Percentiles rank a stretch among this genome's conserved stretches.
Evolutionary conservation across 2,329 filamentous ascomycete genomes (phyloP).

Genomic region (Diplodia corticola): DNA sequence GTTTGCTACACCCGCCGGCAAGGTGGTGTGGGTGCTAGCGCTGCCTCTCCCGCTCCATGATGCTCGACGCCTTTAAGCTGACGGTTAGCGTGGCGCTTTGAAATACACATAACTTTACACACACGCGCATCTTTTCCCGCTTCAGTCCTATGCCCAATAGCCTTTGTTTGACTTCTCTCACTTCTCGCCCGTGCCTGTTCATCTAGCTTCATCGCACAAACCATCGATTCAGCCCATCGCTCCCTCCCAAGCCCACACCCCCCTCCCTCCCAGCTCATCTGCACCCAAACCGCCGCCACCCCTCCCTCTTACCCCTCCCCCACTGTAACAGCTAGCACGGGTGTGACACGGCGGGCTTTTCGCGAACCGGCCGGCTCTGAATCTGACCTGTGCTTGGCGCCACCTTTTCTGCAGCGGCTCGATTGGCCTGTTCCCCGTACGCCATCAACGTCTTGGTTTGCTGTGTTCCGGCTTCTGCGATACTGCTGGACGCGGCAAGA

Average conservation of each 20-base stretch:
- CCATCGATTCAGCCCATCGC: conserved; percentile 6
- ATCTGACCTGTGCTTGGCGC: not conserved
- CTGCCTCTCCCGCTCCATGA: not conserved
- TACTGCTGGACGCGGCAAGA: not conserved
- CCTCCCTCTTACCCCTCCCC: conserved; percentile 10
- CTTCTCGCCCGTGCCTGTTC: not conserved
- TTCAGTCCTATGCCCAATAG: not conserved
- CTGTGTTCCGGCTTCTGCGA: not conserved
- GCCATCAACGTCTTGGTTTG: not conserved
- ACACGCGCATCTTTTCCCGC: conserved; percentile 3
- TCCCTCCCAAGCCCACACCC: conserved; percentile 5
- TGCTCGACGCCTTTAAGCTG: conserved; percentile 5
- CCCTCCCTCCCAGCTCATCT: conserved; percentile 14
- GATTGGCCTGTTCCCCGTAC: not conserved
- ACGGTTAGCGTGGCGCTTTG: conserved; percentile 12
- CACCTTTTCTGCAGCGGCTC: conserved; percentile 7
- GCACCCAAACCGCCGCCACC: conserved; percentile 10
- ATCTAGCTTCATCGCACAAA: conserved; percentile 17
- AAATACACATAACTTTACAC: conserved; percentile 10
- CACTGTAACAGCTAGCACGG: conserved; percentile 12
- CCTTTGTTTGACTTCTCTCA: conserved; percentile 3
- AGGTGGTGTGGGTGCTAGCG: not conserved
- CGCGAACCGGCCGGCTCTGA: conserved; percentile 1
- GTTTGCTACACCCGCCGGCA: not conserved
- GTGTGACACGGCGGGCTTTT: conserved; percentile 7